A percentile compares a stretch with the other conserved stretches of the same genome.
Conservation (phyloP, 176 grass and related monocot genomes). For the Thinopyrum elongatum region DNA sequence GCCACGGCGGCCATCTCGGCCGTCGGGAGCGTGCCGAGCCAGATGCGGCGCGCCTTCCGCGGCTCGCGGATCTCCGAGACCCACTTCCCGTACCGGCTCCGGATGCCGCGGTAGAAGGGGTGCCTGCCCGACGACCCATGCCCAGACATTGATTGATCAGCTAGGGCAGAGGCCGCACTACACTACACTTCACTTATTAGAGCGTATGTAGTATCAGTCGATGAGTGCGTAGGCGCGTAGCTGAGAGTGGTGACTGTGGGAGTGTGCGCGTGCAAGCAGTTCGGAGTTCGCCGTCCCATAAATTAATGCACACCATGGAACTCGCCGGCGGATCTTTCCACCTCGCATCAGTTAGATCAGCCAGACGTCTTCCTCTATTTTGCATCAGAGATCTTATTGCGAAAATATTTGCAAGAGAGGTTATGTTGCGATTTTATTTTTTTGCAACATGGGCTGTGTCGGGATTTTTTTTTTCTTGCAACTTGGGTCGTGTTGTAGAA, state of each 20-base stretch:
- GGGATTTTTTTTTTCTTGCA: no score
- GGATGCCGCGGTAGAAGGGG: slow-evolving; percentile 79
- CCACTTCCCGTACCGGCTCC: slow-evolving; percentile 89
- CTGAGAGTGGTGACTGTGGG: neutral
- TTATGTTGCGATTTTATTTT: no score
- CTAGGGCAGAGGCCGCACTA: slow-evolving; percentile 16
- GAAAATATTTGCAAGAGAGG: no score
- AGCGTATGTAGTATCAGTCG: no score
- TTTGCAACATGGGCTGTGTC: no score
- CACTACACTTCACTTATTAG: no score
- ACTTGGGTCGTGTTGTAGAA: no score
- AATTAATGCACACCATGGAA: neutral
- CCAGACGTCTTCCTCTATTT: no score
- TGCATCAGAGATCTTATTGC: no score
- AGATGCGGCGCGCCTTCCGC: slow-evolving; percentile 80
- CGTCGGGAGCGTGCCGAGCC: slow-evolving; percentile 94
- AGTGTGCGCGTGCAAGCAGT: slow-evolving; percentile 3
- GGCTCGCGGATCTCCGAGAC: slow-evolving; percentile 99
- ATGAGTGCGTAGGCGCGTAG: neutral
- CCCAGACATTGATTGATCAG: slow-evolving; percentile 12
- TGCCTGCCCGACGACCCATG: slow-evolving; percentile 47
- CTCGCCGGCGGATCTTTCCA: no score
- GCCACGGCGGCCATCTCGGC: slow-evolving; percentile 92
- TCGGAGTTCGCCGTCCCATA: neutral
- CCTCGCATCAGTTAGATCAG: no score